Percentiles rank a stretch among this genome's conserved stretches.
phyloP scores from a whole-genome alignment of 208 protist genomes.

The Acanthamoeba sp. region DNA sequence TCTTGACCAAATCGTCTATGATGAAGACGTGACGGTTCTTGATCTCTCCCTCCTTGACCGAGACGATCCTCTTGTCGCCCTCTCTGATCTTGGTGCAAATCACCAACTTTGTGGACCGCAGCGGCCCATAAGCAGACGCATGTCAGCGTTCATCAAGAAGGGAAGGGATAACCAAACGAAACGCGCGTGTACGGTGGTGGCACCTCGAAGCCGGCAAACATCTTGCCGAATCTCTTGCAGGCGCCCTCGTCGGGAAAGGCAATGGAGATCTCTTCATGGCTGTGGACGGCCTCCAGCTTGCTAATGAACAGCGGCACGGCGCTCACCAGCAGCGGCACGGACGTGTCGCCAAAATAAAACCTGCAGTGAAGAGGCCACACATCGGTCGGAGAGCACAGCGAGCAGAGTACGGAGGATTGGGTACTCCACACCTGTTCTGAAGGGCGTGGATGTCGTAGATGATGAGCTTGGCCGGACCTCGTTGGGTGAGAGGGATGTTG shows the following conservation, averaged over 20 bases:
- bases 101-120: no score
- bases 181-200: not conserved
- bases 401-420: not conserved
- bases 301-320: constrained; percentile 81
- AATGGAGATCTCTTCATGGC: constrained; percentile 75
- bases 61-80: constrained; percentile 84
- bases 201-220: constrained; percentile 44
- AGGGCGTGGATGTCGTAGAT: constrained; percentile 89
- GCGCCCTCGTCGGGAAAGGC: constrained; percentile 88
- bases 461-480: constrained; percentile 81
- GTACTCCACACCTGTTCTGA: constrained; percentile 58
- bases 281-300: constrained; percentile 38
- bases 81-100: constrained; percentile 84
- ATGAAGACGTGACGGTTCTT: constrained; percentile 83
- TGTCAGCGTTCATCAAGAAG: not conserved
- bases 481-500: constrained; percentile 75
- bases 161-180: not conserved
- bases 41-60: constrained; percentile 82
- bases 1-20: constrained; percentile 88
- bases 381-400: not conserved
- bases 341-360: constrained; percentile 85
- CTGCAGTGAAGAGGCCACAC: not conserved
- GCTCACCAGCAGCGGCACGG: constrained; percentile 81
- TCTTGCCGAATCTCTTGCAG: constrained; percentile 82
- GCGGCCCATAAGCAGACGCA: not conserved